Base-by-base conservation (phyloP, 441 rosid species). In the Populus trichocarpa region DNA sequence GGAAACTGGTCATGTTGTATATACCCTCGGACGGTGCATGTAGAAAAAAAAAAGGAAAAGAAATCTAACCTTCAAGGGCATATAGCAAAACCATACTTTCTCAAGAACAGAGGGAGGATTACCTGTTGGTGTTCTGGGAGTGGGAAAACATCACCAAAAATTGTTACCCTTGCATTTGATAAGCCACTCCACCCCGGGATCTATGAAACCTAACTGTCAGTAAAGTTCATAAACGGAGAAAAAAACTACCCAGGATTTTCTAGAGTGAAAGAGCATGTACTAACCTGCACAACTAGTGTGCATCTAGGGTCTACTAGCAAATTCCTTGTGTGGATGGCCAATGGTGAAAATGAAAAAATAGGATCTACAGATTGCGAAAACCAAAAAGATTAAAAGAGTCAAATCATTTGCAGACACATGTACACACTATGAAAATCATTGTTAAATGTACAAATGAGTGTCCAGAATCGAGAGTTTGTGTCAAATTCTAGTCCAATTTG, bases 111-210 rank as follows among this genome's bases (percentile, higher is more conserved):
- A 74, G 10, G 71, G 72, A 65, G 36, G 75, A 67, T 7, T 18
- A 94, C 99, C 96, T 96, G 98, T 83, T 93, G 92, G 79, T 89
- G 82, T 81, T 90, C 92, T 35, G 93, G 89, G 81, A 96, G 93
- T 25, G 99, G 99, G 87, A 88, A 86, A 38, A 94, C 90, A 82
- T 96, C 98, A 20, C 99, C 99, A 85, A 96, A 96, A 35, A 96
- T 87, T 68, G 99, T 94, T 77, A 94, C 99, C 75, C 98, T 90
- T 35, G 99, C 99, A 84, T 96, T 96, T 26, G 98, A 96, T 84
- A 96, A 91, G 89, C 98, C 89, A 84, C 97, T 96, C 98, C 98
- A 92, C 72, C 98, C 98, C 10, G 98, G 98, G 73, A 96, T 90
- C 99, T 96, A 84, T 67, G 35, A 77, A 83, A 73, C 23, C 75